Conservation (phyloP, 768 basidiomycete species). For the Phylloporus sp. region DNA sequence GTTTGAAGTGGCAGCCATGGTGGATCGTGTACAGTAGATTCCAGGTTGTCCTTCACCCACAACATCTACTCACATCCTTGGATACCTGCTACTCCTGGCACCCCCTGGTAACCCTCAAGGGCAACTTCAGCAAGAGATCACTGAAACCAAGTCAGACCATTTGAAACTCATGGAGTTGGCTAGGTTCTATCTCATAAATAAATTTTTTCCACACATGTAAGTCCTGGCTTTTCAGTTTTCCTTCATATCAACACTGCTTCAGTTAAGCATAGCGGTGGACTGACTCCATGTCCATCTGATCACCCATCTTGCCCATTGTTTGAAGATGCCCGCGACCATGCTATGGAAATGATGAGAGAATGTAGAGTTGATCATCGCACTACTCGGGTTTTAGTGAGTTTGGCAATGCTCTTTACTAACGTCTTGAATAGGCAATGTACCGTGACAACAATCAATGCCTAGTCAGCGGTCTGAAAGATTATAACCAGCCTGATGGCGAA, state of each 20-base stretch:
- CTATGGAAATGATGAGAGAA: neutral
- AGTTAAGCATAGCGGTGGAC: neutral
- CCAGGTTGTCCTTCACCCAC: neutral
- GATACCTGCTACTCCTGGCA: neutral
- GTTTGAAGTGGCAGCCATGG: neutral
- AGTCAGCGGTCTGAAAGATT: neutral
- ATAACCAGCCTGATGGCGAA: neutral
- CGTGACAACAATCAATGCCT: neutral
- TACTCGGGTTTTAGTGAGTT: neutral
- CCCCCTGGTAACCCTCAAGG: neutral
- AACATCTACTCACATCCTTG: neutral
- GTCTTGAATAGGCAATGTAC: neutral
- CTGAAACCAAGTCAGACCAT: neutral
- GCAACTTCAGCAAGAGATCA: constrained; percentile 1
- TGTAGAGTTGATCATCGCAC: neutral
- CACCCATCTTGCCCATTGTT: neutral
- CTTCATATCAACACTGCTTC: no score
- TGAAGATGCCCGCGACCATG: neutral
- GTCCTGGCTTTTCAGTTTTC: neutral
- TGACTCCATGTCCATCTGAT: neutral
- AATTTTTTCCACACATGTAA: neutral
- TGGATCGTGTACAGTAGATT: neutral
- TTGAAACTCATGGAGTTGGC: neutral
- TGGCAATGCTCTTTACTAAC: neutral
- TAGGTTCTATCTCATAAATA: neutral